Conservation (phyloP, 2,329 filamentous ascomycete genomes). For the Biscogniauxia mediterranea region DNA sequence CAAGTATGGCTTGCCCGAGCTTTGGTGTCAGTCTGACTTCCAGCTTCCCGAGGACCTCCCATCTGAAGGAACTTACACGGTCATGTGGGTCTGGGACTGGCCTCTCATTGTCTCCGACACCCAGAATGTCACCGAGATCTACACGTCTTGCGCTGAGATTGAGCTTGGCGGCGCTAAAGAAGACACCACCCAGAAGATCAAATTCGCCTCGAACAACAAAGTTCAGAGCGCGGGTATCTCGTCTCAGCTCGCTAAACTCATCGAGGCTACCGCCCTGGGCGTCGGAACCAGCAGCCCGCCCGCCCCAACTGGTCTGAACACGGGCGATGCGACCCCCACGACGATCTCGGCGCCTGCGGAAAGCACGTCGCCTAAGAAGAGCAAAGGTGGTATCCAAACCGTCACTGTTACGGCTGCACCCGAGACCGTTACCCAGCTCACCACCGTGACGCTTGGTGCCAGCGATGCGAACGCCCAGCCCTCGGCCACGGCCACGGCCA, state of each 20-base stretch:
- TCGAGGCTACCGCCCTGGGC: conserved; percentile 37
- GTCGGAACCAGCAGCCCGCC: conserved; percentile 25
- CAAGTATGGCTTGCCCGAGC: conserved; percentile 55
- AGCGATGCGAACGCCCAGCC: conserved; percentile 5
- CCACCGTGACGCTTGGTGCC: conserved; percentile 35
- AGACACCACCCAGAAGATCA: conserved; percentile 38
- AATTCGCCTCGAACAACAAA: conserved; percentile 34
- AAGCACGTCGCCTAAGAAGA: conserved; percentile 10
- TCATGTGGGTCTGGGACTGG: conserved; percentile 99
- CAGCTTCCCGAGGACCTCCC: conserved; percentile 66
- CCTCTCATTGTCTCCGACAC: conserved; percentile 53
- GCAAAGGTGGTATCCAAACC: conserved; percentile 37
- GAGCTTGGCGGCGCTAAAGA: conserved; percentile 28
- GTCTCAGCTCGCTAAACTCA: conserved; percentile 42
- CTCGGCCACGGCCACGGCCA: background rate
- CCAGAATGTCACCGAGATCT: conserved; percentile 53
- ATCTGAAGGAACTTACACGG: conserved; percentile 66
- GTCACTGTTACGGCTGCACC: conserved; percentile 41
- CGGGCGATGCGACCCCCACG: conserved; percentile 12
- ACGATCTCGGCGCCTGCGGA: conserved; percentile 18
- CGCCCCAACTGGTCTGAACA: conserved; percentile 24
- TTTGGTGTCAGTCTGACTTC: conserved; percentile 81
- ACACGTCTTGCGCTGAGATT: conserved; percentile 51
- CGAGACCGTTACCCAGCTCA: conserved; percentile 38
- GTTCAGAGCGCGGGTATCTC: conserved; percentile 37